Evolutionary conservation across 225 moss, liverwort and hornwort species (phyloP), one percentile per base, ranked within the genome.

Genomic region (Anthoceros angustus): DNA sequence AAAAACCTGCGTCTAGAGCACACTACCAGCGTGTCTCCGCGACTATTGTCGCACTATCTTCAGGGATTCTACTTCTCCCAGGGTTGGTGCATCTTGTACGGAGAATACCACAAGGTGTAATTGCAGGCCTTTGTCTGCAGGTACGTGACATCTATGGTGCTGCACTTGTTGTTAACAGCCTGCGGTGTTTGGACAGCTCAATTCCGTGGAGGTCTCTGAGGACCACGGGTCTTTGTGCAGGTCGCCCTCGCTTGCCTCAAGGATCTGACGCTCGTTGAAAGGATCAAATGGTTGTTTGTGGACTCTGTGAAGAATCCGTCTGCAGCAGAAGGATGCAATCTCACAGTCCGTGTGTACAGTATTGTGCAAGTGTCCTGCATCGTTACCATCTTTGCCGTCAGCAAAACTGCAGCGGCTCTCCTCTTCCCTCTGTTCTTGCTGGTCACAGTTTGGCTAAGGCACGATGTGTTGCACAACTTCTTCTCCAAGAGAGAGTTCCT

Each of bases 401-500:
- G n/a, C 55, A 55, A 55, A 20, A 55, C 55, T 18, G 55, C 55
- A 0, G 55, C 55, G 1, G 55, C 55, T 15, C n/a, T 23, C n/a
- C 55, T 55, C n/a, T 55, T 9, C 55, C 55, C 55, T 18, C 55
- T 55, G n/a, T 55, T 55, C 55, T 23, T 55, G 55, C 14, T 55
- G 55, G 16, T 55, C 55, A 55, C n/a, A 5, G 23, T 55, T 20
- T 55, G 55, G 55, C 18, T 55, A 18, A 55, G 55, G 55, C 12
- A 55, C 16, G 55, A 55, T 23, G 8, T 55, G 55, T 23, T 55
- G 55, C 55, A 20, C 55, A 18, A 55, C n/a, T 55, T 55, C 55
- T 55, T 55, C 55, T 55, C 55, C 55, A 55, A 55, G 12, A 55
- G 55, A 23, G 55, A 55, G 55, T 55, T 55, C n/a, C 18, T 15